Percentiles rank a stretch among this genome's conserved stretches.
phyloP scores from a whole-genome alignment of 371 early-diverging fungal genomes.

The Mortierella sp. region DNA sequence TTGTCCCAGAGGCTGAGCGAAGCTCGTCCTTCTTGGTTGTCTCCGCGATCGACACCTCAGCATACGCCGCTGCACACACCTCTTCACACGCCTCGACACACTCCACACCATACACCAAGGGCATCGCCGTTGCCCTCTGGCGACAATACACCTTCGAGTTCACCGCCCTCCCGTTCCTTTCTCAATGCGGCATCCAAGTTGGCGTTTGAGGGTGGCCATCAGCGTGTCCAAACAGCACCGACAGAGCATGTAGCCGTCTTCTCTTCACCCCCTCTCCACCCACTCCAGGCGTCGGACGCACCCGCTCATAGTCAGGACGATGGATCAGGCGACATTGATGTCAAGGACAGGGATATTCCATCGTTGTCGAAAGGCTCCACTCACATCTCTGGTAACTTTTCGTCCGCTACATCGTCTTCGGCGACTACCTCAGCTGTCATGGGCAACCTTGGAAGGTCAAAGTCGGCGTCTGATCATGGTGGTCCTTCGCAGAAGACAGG shows the following conservation, averaged over 20 bases:
- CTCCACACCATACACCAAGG: conserved; percentile 53
- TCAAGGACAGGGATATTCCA: conserved; percentile 9
- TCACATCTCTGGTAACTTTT: conserved; percentile 10
- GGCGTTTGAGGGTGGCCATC: conserved; percentile 49
- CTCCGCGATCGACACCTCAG: conserved; percentile 47
- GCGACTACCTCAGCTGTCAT: conserved; percentile 18
- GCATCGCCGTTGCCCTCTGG: conserved; percentile 50
- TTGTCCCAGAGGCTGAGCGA: conserved; percentile 43
- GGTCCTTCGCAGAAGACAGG: conserved; percentile 26
- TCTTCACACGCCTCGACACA: conserved; percentile 44
- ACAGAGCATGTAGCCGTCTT: conserved; percentile 54
- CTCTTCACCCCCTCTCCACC: conserved; percentile 41
- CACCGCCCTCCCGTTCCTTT: conserved; percentile 48
- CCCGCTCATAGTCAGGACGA: conserved; percentile 44
- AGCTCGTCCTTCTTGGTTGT: conserved; percentile 41
- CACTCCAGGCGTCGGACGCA: conserved; percentile 34
- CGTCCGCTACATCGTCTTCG: conserved; percentile 18
- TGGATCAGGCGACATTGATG: conserved; percentile 39
- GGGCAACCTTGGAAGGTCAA: conserved; percentile 45
- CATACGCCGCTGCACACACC: conserved; percentile 53
- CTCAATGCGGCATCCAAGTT: conserved; percentile 28
- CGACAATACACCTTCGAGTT: conserved; percentile 57
- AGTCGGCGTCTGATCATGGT: conserved; percentile 49
- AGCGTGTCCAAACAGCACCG: conserved; percentile 54
- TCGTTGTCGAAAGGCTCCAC: background rate